Evolutionary conservation across 768 basidiomycete genomes (phyloP), one percentile per base, ranked within the genome.

Genomic region (Exsudoporus frostii): DNA sequence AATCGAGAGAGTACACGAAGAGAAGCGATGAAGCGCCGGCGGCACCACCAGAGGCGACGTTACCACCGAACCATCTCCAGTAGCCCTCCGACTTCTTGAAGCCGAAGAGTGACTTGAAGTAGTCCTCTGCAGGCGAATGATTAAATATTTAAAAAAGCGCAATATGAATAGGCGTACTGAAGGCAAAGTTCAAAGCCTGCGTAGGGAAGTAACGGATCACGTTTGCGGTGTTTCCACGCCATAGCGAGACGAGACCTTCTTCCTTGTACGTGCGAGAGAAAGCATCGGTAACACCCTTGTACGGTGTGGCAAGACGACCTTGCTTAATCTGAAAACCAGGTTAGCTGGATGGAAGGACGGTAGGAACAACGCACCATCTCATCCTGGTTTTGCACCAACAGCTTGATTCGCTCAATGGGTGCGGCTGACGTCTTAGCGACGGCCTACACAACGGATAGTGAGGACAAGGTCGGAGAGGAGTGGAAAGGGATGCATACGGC

Each of bases 181-280:
- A 98, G 72, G 96, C 96, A 68, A 99, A 98, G 90, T 99, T 99
- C 66, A 98, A 78, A 37, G 97, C 97, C 75, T 99, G 96, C 53
- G 97, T 99, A 48, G 97, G 97, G 93, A 99, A 99, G 90, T 99
- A 99, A 73, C 97, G 95, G 79, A 99, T 97, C 77, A 99, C 97
- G 79, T 99, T 99, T 84, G 97, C 96, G 54, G 96, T 98, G 86
- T 99, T 99, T 75, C 97, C 97, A 79, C 97, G 81, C 97, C 97
- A 98, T 69, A 99, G 80, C 20, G 97, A 90, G 58, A 93, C 80
- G 48, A 97, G 77, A 73, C 97, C 97, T 81, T 99, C 97, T 15
- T 98, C 96, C 62, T 74, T 76, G 83, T 95, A 96, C 54, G 95
- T 98, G 61, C 97, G 91, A 57, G 61, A 37, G 71, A 97, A 97